phyloP scores from a whole-genome alignment of 441 rosid species.

The Kokia cookei region DNA sequence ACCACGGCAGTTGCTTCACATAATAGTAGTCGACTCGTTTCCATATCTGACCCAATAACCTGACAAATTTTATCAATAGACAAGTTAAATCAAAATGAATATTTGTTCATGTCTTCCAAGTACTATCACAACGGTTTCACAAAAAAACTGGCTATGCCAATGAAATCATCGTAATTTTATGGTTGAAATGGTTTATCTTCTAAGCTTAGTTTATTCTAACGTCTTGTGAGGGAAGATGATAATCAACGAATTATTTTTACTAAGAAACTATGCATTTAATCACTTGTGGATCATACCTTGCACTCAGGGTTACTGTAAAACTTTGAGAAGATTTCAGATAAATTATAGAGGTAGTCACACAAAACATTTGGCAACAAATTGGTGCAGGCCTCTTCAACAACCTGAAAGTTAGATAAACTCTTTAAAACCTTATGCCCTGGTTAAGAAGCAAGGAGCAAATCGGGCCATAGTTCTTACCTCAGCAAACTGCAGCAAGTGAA shows the following conservation, averaged over 20 bases:
- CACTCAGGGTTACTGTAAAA: slow-evolving; percentile 56
- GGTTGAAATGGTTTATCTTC: background rate
- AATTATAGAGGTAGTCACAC: slow-evolving; percentile 70
- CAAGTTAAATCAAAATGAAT: background rate
- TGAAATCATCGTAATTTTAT: background rate
- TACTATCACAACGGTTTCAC: background rate
- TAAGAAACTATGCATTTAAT: background rate
- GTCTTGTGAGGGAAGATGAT: background rate
- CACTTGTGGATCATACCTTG: slow-evolving; percentile 41
- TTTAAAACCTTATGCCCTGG: background rate
- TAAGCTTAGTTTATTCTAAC: background rate
- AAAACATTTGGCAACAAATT: slow-evolving; percentile 57
- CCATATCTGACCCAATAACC: slow-evolving; percentile 74
- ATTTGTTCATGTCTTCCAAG: background rate
- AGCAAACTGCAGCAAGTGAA: slow-evolving; percentile 71
- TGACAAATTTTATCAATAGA: slow-evolving; percentile 20
- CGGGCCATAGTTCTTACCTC: slow-evolving; percentile 39
- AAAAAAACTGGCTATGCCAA: background rate
- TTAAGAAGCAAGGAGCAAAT: background rate
- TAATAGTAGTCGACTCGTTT: slow-evolving; percentile 71
- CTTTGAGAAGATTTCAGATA: slow-evolving; percentile 59
- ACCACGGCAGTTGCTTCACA: slow-evolving; percentile 82
- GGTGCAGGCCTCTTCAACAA: slow-evolving; percentile 72
- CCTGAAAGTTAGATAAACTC: slow-evolving; percentile 25
- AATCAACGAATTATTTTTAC: background rate